Evolutionary conservation across 306 rosid species (phyloP).

Genomic region (Quercus cerris): DNA sequence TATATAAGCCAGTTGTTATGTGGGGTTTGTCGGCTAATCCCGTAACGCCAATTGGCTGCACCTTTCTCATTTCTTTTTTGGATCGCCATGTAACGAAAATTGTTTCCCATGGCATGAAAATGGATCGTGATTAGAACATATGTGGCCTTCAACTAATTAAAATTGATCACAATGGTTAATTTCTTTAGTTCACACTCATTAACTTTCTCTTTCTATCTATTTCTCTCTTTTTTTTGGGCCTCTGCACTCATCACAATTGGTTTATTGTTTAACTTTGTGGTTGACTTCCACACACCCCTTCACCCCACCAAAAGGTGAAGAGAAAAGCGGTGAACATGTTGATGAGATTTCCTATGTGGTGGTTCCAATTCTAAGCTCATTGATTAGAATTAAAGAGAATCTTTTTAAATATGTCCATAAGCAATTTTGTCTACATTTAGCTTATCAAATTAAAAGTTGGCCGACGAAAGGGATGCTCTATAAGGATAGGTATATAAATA

Average conservation of each 20-base stretch:
- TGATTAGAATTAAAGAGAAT: not conserved
- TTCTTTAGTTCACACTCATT: too few species aligned
- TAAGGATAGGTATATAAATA: conserved; percentile 6
- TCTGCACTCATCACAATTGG: not conserved
- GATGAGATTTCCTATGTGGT: not conserved
- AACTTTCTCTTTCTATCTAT: too few species aligned
- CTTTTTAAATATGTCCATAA: not conserved
- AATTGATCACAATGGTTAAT: too few species aligned
- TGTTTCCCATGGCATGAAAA: not conserved
- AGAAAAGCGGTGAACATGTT: not conserved
- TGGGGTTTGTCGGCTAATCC: conserved; percentile 45
- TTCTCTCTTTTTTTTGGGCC: not conserved
- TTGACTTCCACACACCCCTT: not conserved
- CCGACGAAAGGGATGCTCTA: conserved; percentile 15
- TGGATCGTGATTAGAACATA: not conserved
- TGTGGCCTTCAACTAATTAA: not conserved
- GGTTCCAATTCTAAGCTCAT: not conserved
- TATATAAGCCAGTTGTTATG: conserved; percentile 25
- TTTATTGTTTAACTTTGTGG: not conserved
- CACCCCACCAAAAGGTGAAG: not conserved
- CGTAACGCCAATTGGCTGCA: conserved; percentile 18
- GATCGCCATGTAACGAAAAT: conserved; percentile 10
- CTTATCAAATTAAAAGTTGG: conserved; percentile 11
- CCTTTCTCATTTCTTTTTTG: not conserved
- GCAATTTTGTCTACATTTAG: not conserved